A percentile compares a stretch with the other conserved stretches of the same genome.
Evolutionary conservation across 257 asterid genomes (phyloP).

Genomic region (Osmanthus fragrans): DNA sequence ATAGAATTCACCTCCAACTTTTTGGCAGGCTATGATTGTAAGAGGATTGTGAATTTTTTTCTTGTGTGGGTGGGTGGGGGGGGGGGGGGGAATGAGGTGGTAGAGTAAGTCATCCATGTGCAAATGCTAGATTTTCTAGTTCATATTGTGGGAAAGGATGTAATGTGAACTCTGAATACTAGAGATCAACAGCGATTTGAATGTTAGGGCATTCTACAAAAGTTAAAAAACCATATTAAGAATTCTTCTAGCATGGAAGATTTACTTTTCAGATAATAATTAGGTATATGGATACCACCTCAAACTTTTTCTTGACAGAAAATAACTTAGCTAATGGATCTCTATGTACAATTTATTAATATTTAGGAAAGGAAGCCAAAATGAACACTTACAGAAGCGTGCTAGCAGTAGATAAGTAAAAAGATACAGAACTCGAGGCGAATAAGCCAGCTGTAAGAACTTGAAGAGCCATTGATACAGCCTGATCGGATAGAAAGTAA

Average conservation of each 20-base stretch:
- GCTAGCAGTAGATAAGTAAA: conserved; percentile 66
- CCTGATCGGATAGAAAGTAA: conserved; percentile 45
- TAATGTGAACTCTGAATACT: background rate
- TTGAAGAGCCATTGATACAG: conserved; percentile 74
- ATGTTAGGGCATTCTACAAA: background rate
- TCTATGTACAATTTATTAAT: background rate
- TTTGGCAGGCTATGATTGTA: background rate
- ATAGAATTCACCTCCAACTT: background rate
- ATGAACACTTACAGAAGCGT: conserved; percentile 74
- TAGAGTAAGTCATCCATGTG: background rate
- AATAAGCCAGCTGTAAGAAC: conserved; percentile 61
- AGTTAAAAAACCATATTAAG: background rate
- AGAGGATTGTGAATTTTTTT: background rate
- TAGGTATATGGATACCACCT: background rate
- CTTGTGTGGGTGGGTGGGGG: background rate
- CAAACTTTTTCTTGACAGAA: background rate
- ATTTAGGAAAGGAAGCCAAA: conserved; percentile 8
- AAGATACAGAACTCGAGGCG: conserved; percentile 42
- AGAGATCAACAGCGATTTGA: background rate
- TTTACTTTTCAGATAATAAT: background rate
- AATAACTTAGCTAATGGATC: conserved; percentile 1
- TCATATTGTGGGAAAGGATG: background rate
- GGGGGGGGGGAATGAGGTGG: background rate
- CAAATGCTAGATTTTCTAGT: background rate
- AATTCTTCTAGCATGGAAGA: background rate